A percentile compares a stretch with the other conserved stretches of the same genome.
Evolutionary conservation across 139 green algal species (phyloP).

Genomic region (Pleodorina starrii): DNA sequence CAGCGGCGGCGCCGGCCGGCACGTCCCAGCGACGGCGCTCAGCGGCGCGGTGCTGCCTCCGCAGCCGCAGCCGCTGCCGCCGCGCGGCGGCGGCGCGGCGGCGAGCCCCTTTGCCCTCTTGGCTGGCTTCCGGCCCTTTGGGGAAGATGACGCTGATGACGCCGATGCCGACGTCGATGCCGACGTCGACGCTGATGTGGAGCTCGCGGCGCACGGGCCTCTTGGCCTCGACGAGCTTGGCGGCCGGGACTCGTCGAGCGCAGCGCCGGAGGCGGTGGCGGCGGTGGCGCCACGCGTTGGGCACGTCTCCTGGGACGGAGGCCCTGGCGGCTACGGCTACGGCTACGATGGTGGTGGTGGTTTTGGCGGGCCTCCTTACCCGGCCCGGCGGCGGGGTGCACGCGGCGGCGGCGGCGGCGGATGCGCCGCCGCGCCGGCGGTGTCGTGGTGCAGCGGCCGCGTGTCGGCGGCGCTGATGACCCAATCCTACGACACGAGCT

Average conservation of each 20-base stretch:
- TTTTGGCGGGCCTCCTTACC: too few species aligned
- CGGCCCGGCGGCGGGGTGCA: not conserved
- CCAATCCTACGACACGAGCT: not conserved
- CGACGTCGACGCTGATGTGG: not conserved
- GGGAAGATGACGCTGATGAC: not conserved
- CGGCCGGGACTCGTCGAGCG: too few species aligned
- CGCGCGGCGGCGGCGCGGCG: not conserved
- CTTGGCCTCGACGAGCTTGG: too few species aligned
- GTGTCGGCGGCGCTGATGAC: not conserved
- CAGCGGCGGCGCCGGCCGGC: not conserved
- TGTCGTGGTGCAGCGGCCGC: not conserved
- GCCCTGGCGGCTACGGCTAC: too few species aligned
- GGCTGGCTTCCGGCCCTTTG: not conserved
- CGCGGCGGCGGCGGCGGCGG: too few species aligned
- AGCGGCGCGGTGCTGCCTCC: too few species aligned
- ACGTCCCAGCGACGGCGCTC: too few species aligned
- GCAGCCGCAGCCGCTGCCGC: too few species aligned
- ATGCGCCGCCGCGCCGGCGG: not conserved
- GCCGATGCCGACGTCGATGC: not conserved
- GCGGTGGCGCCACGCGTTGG: not conserved
- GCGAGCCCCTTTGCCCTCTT: constrained; percentile 19
- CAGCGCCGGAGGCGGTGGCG: not conserved
- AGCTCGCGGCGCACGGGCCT: too few species aligned
- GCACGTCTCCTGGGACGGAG: too few species aligned
- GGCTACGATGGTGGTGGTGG: too few species aligned